Percentiles rank a stretch among this genome's conserved stretches.
phyloP scores from a whole-genome alignment of 345 rosid species.

The Populus alba region DNA sequence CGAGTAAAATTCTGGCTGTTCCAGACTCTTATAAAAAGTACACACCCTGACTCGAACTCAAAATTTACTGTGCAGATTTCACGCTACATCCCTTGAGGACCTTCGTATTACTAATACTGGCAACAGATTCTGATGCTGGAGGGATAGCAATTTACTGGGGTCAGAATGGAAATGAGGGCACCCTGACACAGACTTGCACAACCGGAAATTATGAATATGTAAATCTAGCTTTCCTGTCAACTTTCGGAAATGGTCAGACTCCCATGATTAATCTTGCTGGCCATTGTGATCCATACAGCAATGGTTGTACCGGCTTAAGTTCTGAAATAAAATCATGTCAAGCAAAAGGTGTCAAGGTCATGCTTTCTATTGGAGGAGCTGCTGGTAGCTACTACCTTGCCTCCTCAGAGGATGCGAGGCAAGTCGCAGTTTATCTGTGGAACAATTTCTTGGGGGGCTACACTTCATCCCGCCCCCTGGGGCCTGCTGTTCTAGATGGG shows the following conservation, averaged over 20 bases:
- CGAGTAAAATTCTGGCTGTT: too few species aligned
- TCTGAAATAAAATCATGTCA: conserved; percentile 14
- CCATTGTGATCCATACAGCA: conserved; percentile 8
- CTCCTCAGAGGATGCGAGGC: conserved; percentile 20
- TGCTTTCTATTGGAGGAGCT: conserved; percentile 13
- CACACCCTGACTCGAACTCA: too few species aligned
- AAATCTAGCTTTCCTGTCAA: conserved; percentile 15
- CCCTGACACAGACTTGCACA: conserved; percentile 8
- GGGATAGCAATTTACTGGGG: conserved; percentile 16
- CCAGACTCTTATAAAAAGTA: too few species aligned
- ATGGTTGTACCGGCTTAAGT: conserved; percentile 7
- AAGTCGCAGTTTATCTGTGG: conserved; percentile 14
- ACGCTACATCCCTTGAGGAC: too few species aligned
- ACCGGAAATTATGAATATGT: conserved; percentile 9
- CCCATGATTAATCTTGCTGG: conserved; percentile 15
- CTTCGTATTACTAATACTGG: neutral
- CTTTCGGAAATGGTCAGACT: conserved; percentile 8
- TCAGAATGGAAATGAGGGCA: conserved; percentile 18
- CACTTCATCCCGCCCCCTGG: conserved; percentile 2
- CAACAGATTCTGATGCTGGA: neutral
- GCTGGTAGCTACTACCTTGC: neutral
- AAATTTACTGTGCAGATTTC: too few species aligned
- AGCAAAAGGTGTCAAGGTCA: conserved; percentile 12
- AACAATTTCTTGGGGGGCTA: conserved; percentile 15
- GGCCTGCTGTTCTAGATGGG: conserved; percentile 6